phyloP scores from a whole-genome alignment of 805 yeast genomes.

The Candida loeiensis region DNA sequence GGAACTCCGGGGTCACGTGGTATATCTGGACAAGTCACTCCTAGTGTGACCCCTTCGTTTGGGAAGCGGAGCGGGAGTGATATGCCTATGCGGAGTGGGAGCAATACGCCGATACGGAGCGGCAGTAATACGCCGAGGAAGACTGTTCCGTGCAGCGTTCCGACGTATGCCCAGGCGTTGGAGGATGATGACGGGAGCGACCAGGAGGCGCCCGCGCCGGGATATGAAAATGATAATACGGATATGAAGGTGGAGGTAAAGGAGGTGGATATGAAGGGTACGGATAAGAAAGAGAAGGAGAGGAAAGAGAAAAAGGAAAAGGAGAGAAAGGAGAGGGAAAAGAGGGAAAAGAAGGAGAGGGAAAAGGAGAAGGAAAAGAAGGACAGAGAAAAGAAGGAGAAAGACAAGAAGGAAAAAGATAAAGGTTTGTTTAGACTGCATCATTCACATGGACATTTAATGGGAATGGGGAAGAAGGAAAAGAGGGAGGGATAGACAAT shows the following conservation, averaged over 20 bases:
- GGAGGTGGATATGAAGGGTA: not conserved
- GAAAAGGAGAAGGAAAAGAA: conserved; percentile 1
- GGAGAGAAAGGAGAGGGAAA: not conserved
- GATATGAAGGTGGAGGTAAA: not conserved
- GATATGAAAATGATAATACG: conserved; percentile 11
- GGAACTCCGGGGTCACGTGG: not conserved
- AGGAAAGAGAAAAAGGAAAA: not conserved
- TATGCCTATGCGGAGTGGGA: not conserved
- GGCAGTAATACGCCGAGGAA: not conserved
- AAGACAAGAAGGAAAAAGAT: not conserved
- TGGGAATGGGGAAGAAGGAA: not conserved
- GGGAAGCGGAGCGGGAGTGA: not conserved
- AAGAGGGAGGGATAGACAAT: not conserved
- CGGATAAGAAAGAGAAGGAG: conserved; percentile 1
- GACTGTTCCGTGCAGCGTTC: conserved; percentile 26
- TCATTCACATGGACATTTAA: not conserved
- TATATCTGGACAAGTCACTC: too few species aligned
- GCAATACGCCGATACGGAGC: not conserved
- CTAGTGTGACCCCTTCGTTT: not conserved
- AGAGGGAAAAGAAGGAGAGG: not conserved
- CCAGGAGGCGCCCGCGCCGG: conserved; percentile 17
- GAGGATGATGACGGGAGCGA: conserved; percentile 33
- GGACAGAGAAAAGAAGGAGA: not conserved
- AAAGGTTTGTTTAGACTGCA: not conserved
- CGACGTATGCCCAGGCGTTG: conserved; percentile 39